These are phyloP conservation scores for Hymenoscyphus occultus DNA, from an alignment of 2,329 filamentous ascomycete species.

Conservation along the genomic window DNA sequence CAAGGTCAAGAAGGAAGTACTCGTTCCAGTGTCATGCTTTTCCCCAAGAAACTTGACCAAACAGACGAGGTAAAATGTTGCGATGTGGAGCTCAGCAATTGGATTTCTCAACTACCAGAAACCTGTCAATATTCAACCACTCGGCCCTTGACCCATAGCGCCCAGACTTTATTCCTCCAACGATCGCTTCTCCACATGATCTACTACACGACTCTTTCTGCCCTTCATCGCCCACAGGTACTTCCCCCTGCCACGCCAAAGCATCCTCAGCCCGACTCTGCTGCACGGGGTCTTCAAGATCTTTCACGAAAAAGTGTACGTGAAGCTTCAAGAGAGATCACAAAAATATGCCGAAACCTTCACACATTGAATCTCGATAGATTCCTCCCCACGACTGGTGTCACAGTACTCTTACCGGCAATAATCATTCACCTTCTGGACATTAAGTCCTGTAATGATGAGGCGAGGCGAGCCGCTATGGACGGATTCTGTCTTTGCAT, in stretches of 20 bases:
- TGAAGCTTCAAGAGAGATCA: conserved; percentile 81
- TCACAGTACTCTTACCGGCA: conserved; percentile 85
- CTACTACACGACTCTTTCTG: conserved; percentile 87
- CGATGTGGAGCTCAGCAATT: conserved; percentile 74
- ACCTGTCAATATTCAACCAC: conserved; percentile 66
- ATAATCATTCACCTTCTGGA: conserved; percentile 93
- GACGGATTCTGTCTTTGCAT: conserved; percentile 89
- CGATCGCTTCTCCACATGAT: conserved; percentile 89
- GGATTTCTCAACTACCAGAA: conserved; percentile 69
- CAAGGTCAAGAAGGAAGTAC: conserved; percentile 72
- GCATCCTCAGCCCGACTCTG: conserved; percentile 45
- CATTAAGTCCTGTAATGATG: conserved; percentile 77
- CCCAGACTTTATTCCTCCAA: conserved; percentile 63
- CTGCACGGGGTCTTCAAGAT: conserved; percentile 68
- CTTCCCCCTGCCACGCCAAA: conserved; percentile 64
- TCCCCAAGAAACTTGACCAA: conserved; percentile 83
- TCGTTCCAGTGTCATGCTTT: conserved; percentile 76
- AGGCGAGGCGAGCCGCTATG: conserved; percentile 69
- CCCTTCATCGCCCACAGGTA: conserved; percentile 87
- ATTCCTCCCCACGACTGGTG: conserved; percentile 83
- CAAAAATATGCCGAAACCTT: conserved; percentile 75
- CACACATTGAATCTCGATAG: conserved; percentile 70
- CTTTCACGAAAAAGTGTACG: conserved; percentile 79
- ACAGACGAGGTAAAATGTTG: conserved; percentile 75
- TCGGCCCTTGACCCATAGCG: conserved; percentile 55